Percentiles rank a stretch among this genome's conserved stretches.
Conservation (phyloP, 1,284 basidiomycete species). For the Moesziomyces parantarcticus region DNA sequence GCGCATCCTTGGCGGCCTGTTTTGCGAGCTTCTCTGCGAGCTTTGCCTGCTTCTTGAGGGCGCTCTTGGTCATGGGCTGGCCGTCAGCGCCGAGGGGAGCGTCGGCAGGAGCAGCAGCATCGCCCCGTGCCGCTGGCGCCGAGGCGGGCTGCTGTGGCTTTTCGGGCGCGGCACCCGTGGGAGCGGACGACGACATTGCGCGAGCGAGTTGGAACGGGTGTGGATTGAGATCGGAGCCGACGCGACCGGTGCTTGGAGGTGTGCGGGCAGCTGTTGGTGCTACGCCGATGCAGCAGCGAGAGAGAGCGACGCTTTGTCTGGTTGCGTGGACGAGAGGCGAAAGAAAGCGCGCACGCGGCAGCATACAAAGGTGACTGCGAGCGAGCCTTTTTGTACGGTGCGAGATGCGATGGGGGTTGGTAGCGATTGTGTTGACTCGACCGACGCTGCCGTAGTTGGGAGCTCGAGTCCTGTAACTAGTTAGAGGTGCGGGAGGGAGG, state of each 20-base stretch:
- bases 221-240: neutral
- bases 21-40: slow-evolving; percentile 62
- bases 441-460: no score
- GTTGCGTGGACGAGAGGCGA: slow-evolving; percentile 10
- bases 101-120: slow-evolving; percentile 25
- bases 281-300: slow-evolving; percentile 3
- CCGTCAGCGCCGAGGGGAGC: slow-evolving; percentile 49
- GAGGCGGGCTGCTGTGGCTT: slow-evolving; percentile 14
- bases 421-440: no score
- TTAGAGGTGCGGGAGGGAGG: neutral
- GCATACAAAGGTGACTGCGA: slow-evolving; percentile 34
- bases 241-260: neutral
- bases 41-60: slow-evolving; percentile 63
- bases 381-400: slow-evolving; percentile 6
- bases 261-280: neutral
- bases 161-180: slow-evolving; percentile 16
- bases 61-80: slow-evolving; percentile 56
- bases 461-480: neutral
- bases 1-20: slow-evolving; percentile 60
- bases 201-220: slow-evolving; percentile 2
- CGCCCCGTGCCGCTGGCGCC: slow-evolving; percentile 23
- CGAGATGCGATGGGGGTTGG: neutral
- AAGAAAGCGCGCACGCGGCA: slow-evolving; percentile 15
- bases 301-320: slow-evolving; percentile 13
- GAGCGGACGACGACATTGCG: slow-evolving; percentile 38